These are phyloP conservation scores for Cercospora brassicicola DNA, from an alignment of 2,329 filamentous ascomycete species.

Conservation along the genomic window DNA sequence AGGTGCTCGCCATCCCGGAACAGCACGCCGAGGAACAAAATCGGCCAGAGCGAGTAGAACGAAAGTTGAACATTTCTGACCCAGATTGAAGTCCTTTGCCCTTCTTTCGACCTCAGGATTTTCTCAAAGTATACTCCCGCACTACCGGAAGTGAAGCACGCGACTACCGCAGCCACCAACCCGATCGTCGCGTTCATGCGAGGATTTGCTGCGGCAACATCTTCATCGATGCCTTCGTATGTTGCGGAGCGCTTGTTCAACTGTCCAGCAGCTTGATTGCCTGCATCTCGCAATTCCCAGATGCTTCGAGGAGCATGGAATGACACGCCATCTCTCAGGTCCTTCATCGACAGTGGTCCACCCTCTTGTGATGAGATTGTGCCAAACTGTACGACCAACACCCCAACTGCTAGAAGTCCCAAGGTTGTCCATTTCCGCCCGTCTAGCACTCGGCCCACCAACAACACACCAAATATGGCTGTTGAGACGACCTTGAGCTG, in stretches of 20 bases:
- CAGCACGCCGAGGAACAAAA: conserved; percentile 79
- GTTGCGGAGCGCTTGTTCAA: conserved; percentile 75
- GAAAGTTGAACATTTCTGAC: conserved; percentile 91
- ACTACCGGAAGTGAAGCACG: conserved; percentile 77
- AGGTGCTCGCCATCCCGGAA: conserved; percentile 86
- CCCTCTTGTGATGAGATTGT: conserved; percentile 55
- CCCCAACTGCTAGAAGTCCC: conserved; percentile 74
- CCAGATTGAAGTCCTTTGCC: conserved; percentile 76
- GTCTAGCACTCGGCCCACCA: conserved; percentile 71
- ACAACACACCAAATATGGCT: conserved; percentile 77
- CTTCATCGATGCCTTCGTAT: conserved; percentile 80
- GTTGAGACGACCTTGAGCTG: conserved; percentile 93
- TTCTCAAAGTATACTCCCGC: conserved; percentile 90
- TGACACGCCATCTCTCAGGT: conserved; percentile 60
- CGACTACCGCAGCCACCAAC: conserved; percentile 72
- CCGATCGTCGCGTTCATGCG: conserved; percentile 78
- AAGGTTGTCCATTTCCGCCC: conserved; percentile 77
- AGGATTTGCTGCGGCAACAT: conserved; percentile 54
- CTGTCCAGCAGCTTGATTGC: conserved; percentile 51
- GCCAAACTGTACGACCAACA: conserved; percentile 81
- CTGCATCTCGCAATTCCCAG: conserved; percentile 70
- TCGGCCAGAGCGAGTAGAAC: conserved; percentile 89
- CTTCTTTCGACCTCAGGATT: conserved; percentile 70
- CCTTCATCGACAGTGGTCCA: conserved; percentile 57
- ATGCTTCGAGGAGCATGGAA: conserved; percentile 75